Evolutionary conservation across 495 filamentous ascomycete genomes (phyloP).

Genomic region (Aspergillus ellipticus): DNA sequence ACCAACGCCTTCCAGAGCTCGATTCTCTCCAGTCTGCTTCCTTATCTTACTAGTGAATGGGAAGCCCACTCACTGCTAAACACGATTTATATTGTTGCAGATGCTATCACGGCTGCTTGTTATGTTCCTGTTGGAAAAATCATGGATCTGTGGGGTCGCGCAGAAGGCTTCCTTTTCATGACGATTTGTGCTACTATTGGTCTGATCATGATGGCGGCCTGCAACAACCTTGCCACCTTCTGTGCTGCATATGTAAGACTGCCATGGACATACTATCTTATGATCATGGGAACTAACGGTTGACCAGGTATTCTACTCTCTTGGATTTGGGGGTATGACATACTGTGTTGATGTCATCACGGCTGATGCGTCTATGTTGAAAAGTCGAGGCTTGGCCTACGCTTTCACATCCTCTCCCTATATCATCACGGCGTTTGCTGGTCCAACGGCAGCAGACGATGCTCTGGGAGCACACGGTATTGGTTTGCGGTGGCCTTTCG

Average conservation of each 20-base stretch:
- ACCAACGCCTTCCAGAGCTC: constrained; percentile 18
- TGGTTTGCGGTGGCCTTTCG: constrained; percentile 52
- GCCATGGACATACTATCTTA: neutral
- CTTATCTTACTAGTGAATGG: constrained; percentile 31
- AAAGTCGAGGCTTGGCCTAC: constrained; percentile 56
- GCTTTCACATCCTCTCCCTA: constrained; percentile 55
- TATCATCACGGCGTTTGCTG: constrained; percentile 42
- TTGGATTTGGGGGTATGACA: constrained; percentile 53
- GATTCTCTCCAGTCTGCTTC: constrained; percentile 19
- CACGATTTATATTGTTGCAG: constrained; percentile 27
- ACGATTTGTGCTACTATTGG: constrained; percentile 34
- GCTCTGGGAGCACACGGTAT: constrained; percentile 47
- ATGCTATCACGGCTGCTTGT: constrained; percentile 54
- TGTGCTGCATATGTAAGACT: constrained; percentile 41
- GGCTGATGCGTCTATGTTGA: constrained; percentile 56
- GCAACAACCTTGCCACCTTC: constrained; percentile 42
- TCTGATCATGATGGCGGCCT: constrained; percentile 46
- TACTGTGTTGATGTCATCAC: constrained; percentile 56
- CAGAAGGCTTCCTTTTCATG: constrained; percentile 48
- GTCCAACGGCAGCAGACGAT: constrained; percentile 26
- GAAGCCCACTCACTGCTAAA: constrained; percentile 30
- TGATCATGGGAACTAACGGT: neutral
- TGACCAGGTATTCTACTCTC: constrained; percentile 42
- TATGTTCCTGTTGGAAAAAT: constrained; percentile 63
- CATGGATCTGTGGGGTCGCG: constrained; percentile 60